Base-by-base conservation (phyloP, 768 basidiomycete species). In the Pleurotus sapidus region DNA sequence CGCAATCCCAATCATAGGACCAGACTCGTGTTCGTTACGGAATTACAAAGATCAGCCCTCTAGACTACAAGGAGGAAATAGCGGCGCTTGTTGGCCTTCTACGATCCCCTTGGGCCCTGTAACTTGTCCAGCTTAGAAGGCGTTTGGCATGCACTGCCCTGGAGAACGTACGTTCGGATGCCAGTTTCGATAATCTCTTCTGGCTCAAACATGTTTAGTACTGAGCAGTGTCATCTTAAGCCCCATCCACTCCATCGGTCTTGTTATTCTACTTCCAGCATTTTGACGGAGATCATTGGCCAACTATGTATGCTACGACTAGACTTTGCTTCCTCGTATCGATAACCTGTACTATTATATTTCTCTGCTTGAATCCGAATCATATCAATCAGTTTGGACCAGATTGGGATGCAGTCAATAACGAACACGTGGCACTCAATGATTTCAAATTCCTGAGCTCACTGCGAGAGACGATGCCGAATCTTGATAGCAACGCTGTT, bases 11-110 rank as follows among this genome's bases (percentile, higher is more conserved):
- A 34, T 34, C 30, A 34, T 59, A 96, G 93, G 93, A 92, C n/a
- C 80, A 80, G 67, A 80, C 82, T 3, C 87, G 95, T 20, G 84
- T 92, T 46, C 84, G 93, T 38, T 96, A 94, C 65, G 89, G 88
- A 3, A 88, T 95, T 64, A 82, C 85, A 49, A 82, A 79, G 53
- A 87, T 92, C 9, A 71, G 68, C 45, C 73, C 77, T 14, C 67
- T 93, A 40, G 82, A 96, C 65, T 95, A 87, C 67, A 77, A 77
- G 55, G 84, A 81, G 68, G 93, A 88, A 70, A 84, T 80, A 7
- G 74, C 77, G 47, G 66, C 75, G 20, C 73, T 93, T 58, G 75
- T 81, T 27, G 83, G 88, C 56, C 68, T 83, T 47, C 76, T 95
- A 58, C 77, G 78, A 55, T 80, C 80, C 7, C 65, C 72, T n/a